These are phyloP conservation scores for Chaetomium sp. DNA, from an alignment of 2,329 filamentous ascomycete genomes.

Conservation along the genomic window DNA sequence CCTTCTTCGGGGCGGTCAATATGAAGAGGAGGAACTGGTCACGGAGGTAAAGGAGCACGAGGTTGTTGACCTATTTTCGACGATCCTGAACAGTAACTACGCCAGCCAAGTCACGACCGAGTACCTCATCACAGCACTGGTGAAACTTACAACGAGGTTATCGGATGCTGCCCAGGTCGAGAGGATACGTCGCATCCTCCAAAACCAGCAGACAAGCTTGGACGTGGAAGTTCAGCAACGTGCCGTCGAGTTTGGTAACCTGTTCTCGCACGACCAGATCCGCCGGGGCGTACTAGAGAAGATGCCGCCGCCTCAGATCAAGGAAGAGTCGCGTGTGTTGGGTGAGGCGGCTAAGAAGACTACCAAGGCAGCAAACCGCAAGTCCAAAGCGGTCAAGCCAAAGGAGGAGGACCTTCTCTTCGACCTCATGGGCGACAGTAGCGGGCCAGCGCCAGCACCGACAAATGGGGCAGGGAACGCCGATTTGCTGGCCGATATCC, in stretches of 20 bases:
- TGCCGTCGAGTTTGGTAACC: slow-evolving; percentile 88
- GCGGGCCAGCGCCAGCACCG: slow-evolving; percentile 52
- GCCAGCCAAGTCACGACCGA: slow-evolving; percentile 85
- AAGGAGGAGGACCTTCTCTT: slow-evolving; percentile 87
- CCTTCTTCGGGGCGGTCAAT: slow-evolving; percentile 80
- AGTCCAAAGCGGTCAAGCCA: slow-evolving; percentile 70
- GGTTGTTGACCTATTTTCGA: slow-evolving; percentile 84
- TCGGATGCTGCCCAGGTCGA: slow-evolving; percentile 80
- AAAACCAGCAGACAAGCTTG: slow-evolving; percentile 73
- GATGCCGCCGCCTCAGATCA: slow-evolving; percentile 96
- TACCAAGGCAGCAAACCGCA: slow-evolving; percentile 63
- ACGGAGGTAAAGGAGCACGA: slow-evolving; percentile 76
- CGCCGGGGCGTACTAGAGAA: slow-evolving; percentile 87
- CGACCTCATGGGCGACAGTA: slow-evolving; percentile 78
- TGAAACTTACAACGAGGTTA: slow-evolving; percentile 90
- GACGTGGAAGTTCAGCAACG: slow-evolving; percentile 95
- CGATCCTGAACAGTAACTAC: slow-evolving; percentile 91
- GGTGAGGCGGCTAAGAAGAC: slow-evolving; percentile 64
- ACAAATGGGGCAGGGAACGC: slow-evolving; percentile 59
- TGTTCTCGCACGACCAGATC: slow-evolving; percentile 87
- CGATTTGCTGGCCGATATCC: slow-evolving; percentile 84
- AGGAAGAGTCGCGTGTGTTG: slow-evolving; percentile 86
- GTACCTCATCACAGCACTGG: slow-evolving; percentile 90
- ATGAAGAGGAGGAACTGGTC: slow-evolving; percentile 89
- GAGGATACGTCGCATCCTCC: slow-evolving; percentile 71